phyloP scores from a whole-genome alignment of 2,329 filamentous ascomycete genomes.

The Colletotrichum tamarilloi region DNA sequence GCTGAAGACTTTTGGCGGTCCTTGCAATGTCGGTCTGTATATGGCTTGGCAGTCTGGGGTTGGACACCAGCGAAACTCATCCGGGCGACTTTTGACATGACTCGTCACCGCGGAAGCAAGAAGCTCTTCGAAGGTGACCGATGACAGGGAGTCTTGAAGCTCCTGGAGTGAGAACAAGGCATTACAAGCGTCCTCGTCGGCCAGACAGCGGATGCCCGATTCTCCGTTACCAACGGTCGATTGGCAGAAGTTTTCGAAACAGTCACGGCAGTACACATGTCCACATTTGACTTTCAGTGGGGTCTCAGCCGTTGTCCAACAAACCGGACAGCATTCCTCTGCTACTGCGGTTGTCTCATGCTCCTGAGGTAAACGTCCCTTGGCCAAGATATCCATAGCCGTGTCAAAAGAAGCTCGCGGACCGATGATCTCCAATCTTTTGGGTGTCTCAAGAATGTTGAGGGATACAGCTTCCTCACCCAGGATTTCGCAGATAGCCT shows the following conservation, averaged over 20 bases:
- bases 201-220: conserved; percentile 41
- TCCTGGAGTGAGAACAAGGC: conserved; percentile 40
- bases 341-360: background rate
- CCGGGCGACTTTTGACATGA: conserved; percentile 46
- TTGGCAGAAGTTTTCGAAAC: conserved; percentile 50
- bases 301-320: conserved; percentile 50
- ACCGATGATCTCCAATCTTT: conserved; percentile 46
- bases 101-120: conserved; percentile 49
- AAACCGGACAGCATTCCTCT: conserved; percentile 45
- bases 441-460: conserved; percentile 45
- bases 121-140: conserved; percentile 48
- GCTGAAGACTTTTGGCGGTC: conserved; percentile 37
- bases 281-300: conserved; percentile 48
- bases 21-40: conserved; percentile 45
- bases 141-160: conserved; percentile 44
- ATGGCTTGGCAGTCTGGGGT: conserved; percentile 55
- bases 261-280: conserved; percentile 55
- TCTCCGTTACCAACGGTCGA: background rate
- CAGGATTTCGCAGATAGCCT: conserved; percentile 39
- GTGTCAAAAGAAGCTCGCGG: conserved; percentile 37
- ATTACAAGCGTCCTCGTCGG: conserved; percentile 40
- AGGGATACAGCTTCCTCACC: conserved; percentile 44
- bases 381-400: conserved; percentile 34
- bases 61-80: conserved; percentile 51
- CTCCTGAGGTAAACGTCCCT: background rate